Base-by-base conservation (phyloP, 768 basidiomycete species). In the Pilatotrama ljubarskyi region DNA sequence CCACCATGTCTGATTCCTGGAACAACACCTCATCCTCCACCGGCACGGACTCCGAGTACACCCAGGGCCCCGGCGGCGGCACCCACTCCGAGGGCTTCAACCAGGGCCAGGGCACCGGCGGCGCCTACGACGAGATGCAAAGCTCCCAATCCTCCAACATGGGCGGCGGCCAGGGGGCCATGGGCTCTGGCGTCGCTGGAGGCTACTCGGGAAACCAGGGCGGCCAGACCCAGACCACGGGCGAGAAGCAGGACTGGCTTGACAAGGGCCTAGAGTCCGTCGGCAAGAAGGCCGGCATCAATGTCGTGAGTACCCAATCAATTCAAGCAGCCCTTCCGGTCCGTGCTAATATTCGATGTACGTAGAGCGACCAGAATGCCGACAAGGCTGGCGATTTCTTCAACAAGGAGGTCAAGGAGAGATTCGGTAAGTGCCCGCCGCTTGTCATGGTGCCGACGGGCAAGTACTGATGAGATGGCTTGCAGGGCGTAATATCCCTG, bases 191-290 rank as follows among this genome's bases (percentile, higher is more conserved):
- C 53, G 67, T 69, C 46, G 65, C 70, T 0, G 70, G 68, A 35
- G 68, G 69, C 20, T 64, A 67, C 51, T 57, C 61, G 24, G 48
- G 59, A 36, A 60, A 61, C 41, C 41, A 47, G 32, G 22, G 29
- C 29, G 29, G 29, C 42, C 50, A 51, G 55, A 20, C 40, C 18
- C 66, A 63, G 44, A 15, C 49, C 14, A 20, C 32, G 14, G 61
- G 50, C 36, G 65, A 68, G 62, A 65, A 66, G 57, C 37, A 63
- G 63, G 68, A 71, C 54, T 71, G 70, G 70, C 68, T 71, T 46
- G 68, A 71, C 59, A 69, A 69, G 63, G 70, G 68, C 41, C 59
- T 71, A 43, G 48, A 57, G 46, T 14, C 42, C 5, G 38, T 60
- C 26, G 67, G 70, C 20, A 61, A 68, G 61, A 69, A 69, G 60